Evolutionary conservation across 2,329 filamentous ascomycete species (phyloP).

Genomic region (Tolypocladium tundrense): DNA sequence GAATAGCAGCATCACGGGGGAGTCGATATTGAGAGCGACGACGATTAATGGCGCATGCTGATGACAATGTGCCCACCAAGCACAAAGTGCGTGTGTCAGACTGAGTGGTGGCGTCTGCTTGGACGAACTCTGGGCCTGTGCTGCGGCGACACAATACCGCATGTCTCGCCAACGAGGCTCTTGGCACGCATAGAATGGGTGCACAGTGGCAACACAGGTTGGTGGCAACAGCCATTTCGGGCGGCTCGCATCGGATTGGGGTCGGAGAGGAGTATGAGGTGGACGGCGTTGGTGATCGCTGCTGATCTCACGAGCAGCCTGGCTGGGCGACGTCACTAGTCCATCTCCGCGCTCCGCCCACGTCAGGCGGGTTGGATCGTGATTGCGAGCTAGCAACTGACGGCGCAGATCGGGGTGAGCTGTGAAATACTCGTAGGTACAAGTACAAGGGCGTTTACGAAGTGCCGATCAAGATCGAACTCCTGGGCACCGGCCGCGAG

Average conservation of each 20-base stretch:
- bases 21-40: not conserved
- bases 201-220: not conserved
- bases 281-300: not conserved
- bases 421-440: too few species aligned
- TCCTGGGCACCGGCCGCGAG: not conserved
- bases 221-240: not conserved
- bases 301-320: not conserved
- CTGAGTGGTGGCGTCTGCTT: not conserved
- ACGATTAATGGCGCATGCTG: not conserved
- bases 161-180: not conserved
- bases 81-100: not conserved
- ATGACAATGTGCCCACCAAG: not conserved
- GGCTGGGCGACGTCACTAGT: not conserved
- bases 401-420: not conserved
- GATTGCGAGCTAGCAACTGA: not conserved
- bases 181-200: not conserved
- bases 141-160: not conserved
- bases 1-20: not conserved
- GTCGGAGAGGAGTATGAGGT: not conserved
- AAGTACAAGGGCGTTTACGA: not conserved
- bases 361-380: not conserved
- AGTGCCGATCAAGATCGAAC: not conserved
- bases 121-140: not conserved
- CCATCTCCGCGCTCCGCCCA: not conserved
- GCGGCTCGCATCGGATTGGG: not conserved